Evolutionary conservation across 805 yeast species (phyloP).

Genomic region (Starmerella sirachaensis): DNA sequence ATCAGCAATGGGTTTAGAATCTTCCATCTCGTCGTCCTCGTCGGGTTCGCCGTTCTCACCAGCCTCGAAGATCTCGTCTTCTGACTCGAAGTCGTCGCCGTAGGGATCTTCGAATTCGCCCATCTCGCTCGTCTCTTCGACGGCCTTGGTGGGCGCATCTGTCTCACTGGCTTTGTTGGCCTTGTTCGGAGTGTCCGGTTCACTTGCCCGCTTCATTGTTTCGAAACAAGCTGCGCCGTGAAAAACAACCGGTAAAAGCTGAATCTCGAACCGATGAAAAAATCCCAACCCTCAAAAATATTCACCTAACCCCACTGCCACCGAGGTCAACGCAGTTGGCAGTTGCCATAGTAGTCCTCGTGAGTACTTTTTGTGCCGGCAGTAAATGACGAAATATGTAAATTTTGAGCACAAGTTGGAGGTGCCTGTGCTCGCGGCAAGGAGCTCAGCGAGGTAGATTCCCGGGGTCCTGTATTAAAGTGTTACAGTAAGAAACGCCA

Average conservation of each 20-base stretch:
- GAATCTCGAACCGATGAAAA: conserved; percentile 4
- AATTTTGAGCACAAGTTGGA: no score
- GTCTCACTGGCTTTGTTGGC: conserved; percentile 8
- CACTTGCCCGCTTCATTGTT: conserved; percentile 18
- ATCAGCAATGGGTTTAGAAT: conserved; percentile 28
- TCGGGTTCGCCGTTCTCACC: conserved; percentile 86
- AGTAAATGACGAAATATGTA: no score
- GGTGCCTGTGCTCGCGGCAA: no score
- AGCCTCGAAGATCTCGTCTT: conserved; percentile 48
- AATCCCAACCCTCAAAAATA: conserved; percentile 3
- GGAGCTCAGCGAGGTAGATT: no score
- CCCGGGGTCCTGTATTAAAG: no score
- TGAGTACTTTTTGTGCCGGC: no score
- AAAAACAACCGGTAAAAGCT: background rate
- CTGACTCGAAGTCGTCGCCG: conserved; percentile 81
- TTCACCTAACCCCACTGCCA: conserved; percentile 3
- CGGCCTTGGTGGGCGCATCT: conserved; percentile 3
- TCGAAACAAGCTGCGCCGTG: background rate
- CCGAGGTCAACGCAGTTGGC: no score
- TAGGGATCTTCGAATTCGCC: conserved; percentile 47
- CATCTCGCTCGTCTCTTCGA: conserved; percentile 23
- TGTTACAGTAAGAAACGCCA: no score
- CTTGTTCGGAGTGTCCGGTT: conserved; percentile 10
- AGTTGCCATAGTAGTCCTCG: no score
- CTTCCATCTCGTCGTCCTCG: conserved; percentile 48